phyloP scores from a whole-genome alignment of 2,329 filamentous ascomycete genomes.

The Fusarium sp. region DNA sequence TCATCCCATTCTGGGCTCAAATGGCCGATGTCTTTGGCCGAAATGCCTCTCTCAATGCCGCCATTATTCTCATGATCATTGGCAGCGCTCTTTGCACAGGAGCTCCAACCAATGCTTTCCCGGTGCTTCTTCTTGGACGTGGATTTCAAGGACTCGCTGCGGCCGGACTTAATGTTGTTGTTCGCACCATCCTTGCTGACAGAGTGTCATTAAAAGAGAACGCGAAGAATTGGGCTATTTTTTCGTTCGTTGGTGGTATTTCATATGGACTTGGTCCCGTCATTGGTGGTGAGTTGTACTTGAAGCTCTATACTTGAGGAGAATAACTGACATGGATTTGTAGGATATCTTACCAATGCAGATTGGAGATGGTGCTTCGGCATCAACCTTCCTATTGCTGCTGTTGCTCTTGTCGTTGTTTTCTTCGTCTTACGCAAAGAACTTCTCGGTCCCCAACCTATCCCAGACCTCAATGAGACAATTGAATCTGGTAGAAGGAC shows the following conservation, averaged over 20 bases:
- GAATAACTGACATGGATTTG: slow-evolving; percentile 6
- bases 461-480: slow-evolving; percentile 58
- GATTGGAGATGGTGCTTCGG: slow-evolving; percentile 76
- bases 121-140: slow-evolving; percentile 70
- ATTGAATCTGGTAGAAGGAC: slow-evolving; percentile 47
- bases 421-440: slow-evolving; percentile 68
- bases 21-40: slow-evolving; percentile 73
- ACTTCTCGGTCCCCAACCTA: slow-evolving; percentile 64
- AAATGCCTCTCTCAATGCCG: slow-evolving; percentile 66
- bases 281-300: slow-evolving; percentile 58
- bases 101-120: slow-evolving; percentile 64
- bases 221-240: slow-evolving; percentile 70
- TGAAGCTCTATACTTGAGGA: too few relatives aligned
- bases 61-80: slow-evolving; percentile 66
- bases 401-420: slow-evolving; percentile 62
- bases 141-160: slow-evolving; percentile 71
- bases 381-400: slow-evolving; percentile 68
- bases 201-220: slow-evolving; percentile 71
- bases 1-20: slow-evolving; percentile 74
- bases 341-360: slow-evolving; percentile 61
- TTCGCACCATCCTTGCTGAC: slow-evolving; percentile 72
- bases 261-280: slow-evolving; percentile 71
- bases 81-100: slow-evolving; percentile 72
- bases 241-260: slow-evolving; percentile 68
- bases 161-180: slow-evolving; percentile 69